These are phyloP conservation scores for Acorus calamus DNA, from an alignment of 106 monocot species.

Conservation along the genomic window DNA sequence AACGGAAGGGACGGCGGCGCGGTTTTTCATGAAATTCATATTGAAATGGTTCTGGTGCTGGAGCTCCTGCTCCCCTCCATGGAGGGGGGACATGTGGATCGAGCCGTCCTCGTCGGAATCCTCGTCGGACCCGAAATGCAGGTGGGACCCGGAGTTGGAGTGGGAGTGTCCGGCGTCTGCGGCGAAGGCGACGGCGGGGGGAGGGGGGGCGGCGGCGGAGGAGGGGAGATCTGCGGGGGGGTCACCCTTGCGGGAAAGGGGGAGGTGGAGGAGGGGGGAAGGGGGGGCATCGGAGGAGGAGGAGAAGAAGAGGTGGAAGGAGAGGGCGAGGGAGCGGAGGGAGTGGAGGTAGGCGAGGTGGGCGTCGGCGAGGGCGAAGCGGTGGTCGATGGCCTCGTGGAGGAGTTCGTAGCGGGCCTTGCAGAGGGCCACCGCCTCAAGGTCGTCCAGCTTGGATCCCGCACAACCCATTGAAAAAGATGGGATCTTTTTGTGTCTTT, in stretches of 20 bases:
- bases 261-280: constrained; percentile 7
- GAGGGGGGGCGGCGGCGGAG: neutral
- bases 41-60: neutral
- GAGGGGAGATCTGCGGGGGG: neutral
- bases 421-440: constrained; percentile 15
- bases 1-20: constrained; percentile 5
- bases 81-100: neutral
- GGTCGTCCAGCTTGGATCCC: constrained; percentile 14
- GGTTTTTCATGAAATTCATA: constrained; percentile 2
- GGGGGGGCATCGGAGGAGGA: neutral
- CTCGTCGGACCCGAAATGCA: neutral
- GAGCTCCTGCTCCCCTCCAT: too few relatives aligned
- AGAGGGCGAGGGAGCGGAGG: constrained; percentile 11
- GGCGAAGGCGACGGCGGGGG: too few relatives aligned
- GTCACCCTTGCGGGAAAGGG: neutral
- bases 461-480: constrained; percentile 23
- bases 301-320: constrained; percentile 5
- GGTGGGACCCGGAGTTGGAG: neutral
- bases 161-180: too few relatives aligned
- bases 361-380: constrained; percentile 12
- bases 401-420: constrained; percentile 15
- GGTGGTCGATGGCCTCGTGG: constrained; percentile 15
- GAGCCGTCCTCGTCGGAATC: constrained; percentile 2
- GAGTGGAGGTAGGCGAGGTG: constrained; percentile 19
- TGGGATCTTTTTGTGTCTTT: neutral